A percentile compares a stretch with the other conserved stretches of the same genome.
Conservation (phyloP, 2,329 filamentous ascomycete genomes). For the Elsinoe arachidis region DNA sequence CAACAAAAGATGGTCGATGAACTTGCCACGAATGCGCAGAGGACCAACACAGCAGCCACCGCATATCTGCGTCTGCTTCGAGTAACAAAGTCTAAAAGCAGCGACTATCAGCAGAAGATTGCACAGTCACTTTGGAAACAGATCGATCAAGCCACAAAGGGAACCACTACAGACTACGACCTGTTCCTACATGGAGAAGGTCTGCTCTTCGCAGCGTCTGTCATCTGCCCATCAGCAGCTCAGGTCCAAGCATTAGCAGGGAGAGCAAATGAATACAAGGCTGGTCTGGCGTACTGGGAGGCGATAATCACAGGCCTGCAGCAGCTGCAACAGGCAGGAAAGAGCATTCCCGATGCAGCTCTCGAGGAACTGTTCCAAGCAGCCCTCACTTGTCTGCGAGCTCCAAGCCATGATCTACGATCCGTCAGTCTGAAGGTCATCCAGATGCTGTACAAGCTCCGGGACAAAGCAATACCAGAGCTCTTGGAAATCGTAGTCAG, state of each 20-base stretch:
- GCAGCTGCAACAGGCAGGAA: neutral
- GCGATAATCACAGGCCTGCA: neutral
- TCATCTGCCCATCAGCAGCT: neutral
- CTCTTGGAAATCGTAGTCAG: slow-evolving; percentile 60
- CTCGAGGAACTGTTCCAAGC: neutral
- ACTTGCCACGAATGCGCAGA: neutral
- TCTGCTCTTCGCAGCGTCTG: neutral
- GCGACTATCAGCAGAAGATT: neutral
- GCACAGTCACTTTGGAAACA: neutral
- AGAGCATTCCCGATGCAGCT: neutral
- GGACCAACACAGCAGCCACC: neutral
- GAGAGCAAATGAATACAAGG: neutral
- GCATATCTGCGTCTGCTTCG: neutral
- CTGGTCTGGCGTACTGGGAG: neutral
- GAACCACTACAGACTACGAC: neutral
- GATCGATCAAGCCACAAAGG: neutral
- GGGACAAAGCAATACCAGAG: slow-evolving; percentile 42
- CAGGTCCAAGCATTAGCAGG: neutral
- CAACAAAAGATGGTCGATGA: slow-evolving; percentile 46
- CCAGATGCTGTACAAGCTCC: slow-evolving; percentile 47
- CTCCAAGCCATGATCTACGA: slow-evolving; percentile 66
- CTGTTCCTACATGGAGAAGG: neutral
- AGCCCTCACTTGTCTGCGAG: neutral
- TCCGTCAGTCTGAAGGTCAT: slow-evolving; percentile 66
- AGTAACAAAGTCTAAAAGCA: neutral